Evolutionary conservation across 345 rosid genomes (phyloP).

Genomic region (Adansonia digitata): DNA sequence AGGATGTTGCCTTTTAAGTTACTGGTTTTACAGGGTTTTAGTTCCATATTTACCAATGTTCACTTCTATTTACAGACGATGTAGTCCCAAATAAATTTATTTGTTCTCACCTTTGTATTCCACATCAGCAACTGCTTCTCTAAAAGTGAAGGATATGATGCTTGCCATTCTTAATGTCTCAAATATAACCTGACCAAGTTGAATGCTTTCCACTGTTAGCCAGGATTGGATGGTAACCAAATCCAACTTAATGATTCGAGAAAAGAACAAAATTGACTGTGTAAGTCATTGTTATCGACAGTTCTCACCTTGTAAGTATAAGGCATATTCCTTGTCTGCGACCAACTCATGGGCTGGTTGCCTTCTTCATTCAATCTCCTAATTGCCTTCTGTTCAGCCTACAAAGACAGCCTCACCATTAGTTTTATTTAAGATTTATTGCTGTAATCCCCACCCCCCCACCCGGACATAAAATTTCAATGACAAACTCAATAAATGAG

Average conservation of each 20-base stretch:
- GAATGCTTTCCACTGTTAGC: slow-evolving; percentile 5
- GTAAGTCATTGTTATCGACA: background rate
- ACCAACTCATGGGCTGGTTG: slow-evolving; percentile 41
- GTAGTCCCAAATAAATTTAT: background rate
- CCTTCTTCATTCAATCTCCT: slow-evolving; percentile 27
- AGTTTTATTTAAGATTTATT: background rate
- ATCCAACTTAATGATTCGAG: background rate
- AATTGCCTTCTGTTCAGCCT: slow-evolving; percentile 55
- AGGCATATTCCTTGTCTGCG: slow-evolving; percentile 58
- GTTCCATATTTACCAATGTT: background rate
- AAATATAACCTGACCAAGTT: slow-evolving; percentile 41
- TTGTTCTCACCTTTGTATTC: slow-evolving; percentile 58
- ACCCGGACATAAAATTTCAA: background rate
- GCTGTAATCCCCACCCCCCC: background rate
- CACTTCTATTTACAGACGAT: background rate
- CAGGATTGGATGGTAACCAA: background rate
- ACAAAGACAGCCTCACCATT: slow-evolving; percentile 7
- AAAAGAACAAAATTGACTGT: background rate
- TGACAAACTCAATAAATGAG: slow-evolving; percentile 10
- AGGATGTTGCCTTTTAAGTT: background rate
- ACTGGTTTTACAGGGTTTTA: background rate
- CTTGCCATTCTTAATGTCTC: slow-evolving; percentile 76
- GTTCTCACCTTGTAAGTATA: slow-evolving; percentile 40
- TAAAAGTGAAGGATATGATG: slow-evolving; percentile 69
- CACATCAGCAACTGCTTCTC: slow-evolving; percentile 71